A percentile compares a stretch with the other conserved stretches of the same genome.
phyloP scores from a whole-genome alignment of 768 basidiomycete species.

The Hydnum rufescens region DNA sequence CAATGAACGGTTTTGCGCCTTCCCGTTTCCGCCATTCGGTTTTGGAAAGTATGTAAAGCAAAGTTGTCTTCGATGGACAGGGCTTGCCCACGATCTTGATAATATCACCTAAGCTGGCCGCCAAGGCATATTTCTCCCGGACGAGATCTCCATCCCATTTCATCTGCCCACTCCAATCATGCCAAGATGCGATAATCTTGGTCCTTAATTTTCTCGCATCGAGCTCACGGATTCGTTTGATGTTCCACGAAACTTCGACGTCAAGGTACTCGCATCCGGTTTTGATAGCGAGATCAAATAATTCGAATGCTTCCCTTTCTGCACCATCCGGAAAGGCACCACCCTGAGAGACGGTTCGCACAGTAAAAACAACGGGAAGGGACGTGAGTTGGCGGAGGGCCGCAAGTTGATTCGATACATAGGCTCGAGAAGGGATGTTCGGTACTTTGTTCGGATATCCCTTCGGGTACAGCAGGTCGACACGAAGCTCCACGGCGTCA shows the following conservation, averaged over 20 bases:
- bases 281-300: constrained; percentile 60
- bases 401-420: constrained; percentile 66
- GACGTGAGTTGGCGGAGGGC: constrained; percentile 53
- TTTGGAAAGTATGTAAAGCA: constrained; percentile 38
- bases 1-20: constrained; percentile 63
- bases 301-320: constrained; percentile 46
- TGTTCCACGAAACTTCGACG: constrained; percentile 63
- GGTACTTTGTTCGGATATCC: constrained; percentile 24
- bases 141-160: constrained; percentile 55
- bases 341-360: constrained; percentile 73
- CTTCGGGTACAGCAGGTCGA: constrained; percentile 55
- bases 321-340: constrained; percentile 76
- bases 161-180: constrained; percentile 77
- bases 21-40: constrained; percentile 24
- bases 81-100: constrained; percentile 88
- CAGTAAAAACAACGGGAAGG: constrained; percentile 83
- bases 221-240: constrained; percentile 39
- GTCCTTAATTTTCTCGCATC: constrained; percentile 44
- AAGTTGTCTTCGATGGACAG: constrained; percentile 69
- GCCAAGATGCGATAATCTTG: constrained; percentile 81
- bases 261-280: constrained; percentile 86
- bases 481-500: constrained; percentile 86
- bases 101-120: constrained; percentile 58
- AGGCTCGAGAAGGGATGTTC: constrained; percentile 42
- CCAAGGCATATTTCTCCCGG: constrained; percentile 47